These are phyloP conservation scores for Sarcodon sp. DNA, from an alignment of 768 basidiomycete genomes.

Conservation along the genomic window DNA sequence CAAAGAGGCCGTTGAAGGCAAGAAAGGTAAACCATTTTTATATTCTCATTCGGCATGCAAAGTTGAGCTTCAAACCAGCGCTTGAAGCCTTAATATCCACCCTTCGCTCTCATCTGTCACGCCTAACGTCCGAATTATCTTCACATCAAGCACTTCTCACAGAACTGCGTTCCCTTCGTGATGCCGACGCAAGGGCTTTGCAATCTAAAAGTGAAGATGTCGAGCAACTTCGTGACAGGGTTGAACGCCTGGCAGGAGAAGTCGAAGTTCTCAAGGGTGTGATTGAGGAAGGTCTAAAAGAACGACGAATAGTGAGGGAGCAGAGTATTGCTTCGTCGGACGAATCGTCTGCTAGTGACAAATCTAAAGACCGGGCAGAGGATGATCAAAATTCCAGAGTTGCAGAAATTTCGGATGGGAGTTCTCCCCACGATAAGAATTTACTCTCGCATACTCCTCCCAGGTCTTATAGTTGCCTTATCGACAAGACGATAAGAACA, in stretches of 20 bases:
- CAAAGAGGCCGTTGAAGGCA: slow-evolving; percentile 73
- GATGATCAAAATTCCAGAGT: background rate
- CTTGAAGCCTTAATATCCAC: slow-evolving; percentile 69
- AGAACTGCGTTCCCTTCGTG: slow-evolving; percentile 50
- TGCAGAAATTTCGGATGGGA: slow-evolving; percentile 6
- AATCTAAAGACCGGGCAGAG: background rate
- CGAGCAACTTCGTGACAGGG: slow-evolving; percentile 53
- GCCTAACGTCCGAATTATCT: slow-evolving; percentile 69
- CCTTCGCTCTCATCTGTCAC: slow-evolving; percentile 61
- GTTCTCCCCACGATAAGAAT: slow-evolving; percentile 11
- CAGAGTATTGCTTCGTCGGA: slow-evolving; percentile 7
- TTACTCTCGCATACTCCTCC: slow-evolving; percentile 3
- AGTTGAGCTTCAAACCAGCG: slow-evolving; percentile 27
- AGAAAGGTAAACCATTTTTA: slow-evolving; percentile 52
- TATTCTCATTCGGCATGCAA: background rate
- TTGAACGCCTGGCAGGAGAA: slow-evolving; percentile 74
- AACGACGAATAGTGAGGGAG: slow-evolving; percentile 47
- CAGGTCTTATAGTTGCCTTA: slow-evolving; percentile 2
- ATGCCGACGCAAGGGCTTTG: slow-evolving; percentile 45
- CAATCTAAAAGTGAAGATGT: slow-evolving; percentile 56
- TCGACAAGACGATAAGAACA: slow-evolving; percentile 38
- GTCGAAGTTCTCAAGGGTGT: slow-evolving; percentile 79
- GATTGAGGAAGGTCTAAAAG: slow-evolving; percentile 77
- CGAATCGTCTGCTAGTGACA: background rate
- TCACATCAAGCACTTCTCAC: slow-evolving; percentile 60